A percentile compares a stretch with the other conserved stretches of the same genome.
Conservation (phyloP, 176 grass and related monocot species). For the Hyparrhenia diplandra region DNA sequence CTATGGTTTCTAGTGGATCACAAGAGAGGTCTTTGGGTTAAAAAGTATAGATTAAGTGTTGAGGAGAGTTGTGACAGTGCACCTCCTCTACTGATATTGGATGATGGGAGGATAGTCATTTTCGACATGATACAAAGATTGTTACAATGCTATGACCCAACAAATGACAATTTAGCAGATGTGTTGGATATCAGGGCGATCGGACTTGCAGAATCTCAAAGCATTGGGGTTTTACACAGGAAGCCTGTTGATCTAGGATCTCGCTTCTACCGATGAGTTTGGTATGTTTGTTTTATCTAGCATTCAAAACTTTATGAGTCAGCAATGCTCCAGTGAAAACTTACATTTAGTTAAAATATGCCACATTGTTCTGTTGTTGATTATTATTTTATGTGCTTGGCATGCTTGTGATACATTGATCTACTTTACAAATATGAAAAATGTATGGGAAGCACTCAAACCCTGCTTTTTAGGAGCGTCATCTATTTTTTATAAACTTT, state of each 20-base stretch:
- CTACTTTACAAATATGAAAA: no score
- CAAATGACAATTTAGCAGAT: no score
- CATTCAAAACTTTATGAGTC: no score
- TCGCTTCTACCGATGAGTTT: not conserved
- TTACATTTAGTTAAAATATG: no score
- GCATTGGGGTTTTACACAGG: not conserved
- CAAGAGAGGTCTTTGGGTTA: not conserved
- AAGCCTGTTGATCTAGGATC: not conserved
- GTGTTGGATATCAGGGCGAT: not conserved
- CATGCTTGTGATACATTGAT: no score
- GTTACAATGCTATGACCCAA: not conserved
- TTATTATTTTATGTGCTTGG: no score
- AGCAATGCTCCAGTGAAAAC: no score
- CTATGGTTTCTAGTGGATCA: not conserved
- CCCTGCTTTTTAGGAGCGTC: no score
- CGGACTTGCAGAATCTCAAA: not conserved
- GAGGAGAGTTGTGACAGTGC: accelerated
- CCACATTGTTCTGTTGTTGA: no score
- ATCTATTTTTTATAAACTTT: no score
- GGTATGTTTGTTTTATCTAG: not conserved
- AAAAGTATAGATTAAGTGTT: not conserved
- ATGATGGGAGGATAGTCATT: not conserved
- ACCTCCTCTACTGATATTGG: not conserved
- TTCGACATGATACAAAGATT: not conserved
- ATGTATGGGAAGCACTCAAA: no score